phyloP scores from a whole-genome alignment of 306 rosid genomes.

The Trichosanthes truncata region DNA sequence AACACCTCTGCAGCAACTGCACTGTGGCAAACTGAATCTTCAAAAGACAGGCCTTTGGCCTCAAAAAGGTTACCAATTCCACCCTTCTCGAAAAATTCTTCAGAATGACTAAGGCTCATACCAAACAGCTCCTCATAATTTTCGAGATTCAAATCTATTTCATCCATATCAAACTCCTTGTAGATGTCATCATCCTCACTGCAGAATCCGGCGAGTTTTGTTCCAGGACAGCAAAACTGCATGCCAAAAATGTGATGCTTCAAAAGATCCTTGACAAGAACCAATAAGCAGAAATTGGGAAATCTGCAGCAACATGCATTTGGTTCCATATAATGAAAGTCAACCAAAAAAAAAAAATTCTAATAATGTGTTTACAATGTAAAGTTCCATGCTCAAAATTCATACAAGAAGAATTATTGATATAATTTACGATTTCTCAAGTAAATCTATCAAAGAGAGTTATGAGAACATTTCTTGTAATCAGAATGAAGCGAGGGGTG shows the following conservation, averaged over 20 bases:
- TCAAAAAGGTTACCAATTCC: slow-evolving; percentile 83
- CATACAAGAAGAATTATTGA: neutral
- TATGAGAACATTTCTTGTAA: neutral
- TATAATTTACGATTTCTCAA: neutral
- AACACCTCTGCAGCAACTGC: slow-evolving; percentile 73
- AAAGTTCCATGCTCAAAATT: neutral
- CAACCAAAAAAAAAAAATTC: neutral
- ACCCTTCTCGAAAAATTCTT: slow-evolving; percentile 80
- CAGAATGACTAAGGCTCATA: slow-evolving; percentile 60
- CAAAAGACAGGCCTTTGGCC: slow-evolving; percentile 50
- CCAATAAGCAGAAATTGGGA: slow-evolving; percentile 1
- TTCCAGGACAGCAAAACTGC: slow-evolving; percentile 55
- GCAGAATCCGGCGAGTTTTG: slow-evolving; percentile 33
- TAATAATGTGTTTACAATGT: neutral
- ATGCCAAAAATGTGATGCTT: slow-evolving; percentile 25
- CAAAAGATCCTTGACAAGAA: slow-evolving; percentile 18
- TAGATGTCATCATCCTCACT: slow-evolving; percentile 39
- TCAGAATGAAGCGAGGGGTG: neutral
- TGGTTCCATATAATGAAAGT: neutral
- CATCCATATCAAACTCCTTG: slow-evolving; percentile 75
- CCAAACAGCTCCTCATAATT: slow-evolving; percentile 87
- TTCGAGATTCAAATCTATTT: slow-evolving; percentile 78
- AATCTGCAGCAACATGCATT: slow-evolving; percentile 13
- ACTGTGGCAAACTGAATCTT: slow-evolving; percentile 57
- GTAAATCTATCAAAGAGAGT: neutral